Conservation (phyloP, 148 eudicot species). For the Euryodendron excelsum region DNA sequence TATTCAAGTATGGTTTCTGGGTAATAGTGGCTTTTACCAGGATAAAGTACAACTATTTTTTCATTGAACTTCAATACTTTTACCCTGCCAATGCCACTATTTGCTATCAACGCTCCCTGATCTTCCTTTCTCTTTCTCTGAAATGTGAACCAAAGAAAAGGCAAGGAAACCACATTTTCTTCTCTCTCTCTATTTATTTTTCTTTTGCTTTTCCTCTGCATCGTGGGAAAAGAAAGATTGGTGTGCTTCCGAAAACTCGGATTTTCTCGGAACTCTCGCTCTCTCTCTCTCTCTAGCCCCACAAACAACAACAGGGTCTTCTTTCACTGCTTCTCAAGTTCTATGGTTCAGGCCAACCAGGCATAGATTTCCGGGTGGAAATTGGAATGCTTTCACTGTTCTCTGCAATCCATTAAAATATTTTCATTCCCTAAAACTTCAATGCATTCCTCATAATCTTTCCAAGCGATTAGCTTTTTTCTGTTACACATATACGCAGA, state of each 20-base stretch:
- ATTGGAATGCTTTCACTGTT: neutral
- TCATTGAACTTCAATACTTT: no score
- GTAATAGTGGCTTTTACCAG: no score
- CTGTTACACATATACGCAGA: no score
- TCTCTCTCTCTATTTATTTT: neutral
- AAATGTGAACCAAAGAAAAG: neutral
- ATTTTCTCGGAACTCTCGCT: neutral
- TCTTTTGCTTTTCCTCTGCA: neutral
- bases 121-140: no score
- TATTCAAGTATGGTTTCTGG: no score
- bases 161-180: neutral
- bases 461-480: no score
- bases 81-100: no score
- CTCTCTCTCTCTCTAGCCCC: slow-evolving; percentile 12
- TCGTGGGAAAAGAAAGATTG: neutral
- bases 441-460: neutral
- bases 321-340: neutral
- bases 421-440: neutral
- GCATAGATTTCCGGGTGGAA: neutral
- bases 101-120: no score
- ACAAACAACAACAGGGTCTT: neutral
- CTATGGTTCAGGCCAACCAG: neutral
- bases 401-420: neutral
- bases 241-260: neutral
- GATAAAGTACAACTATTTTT: no score